Evolutionary conservation across 371 early-diverging fungal genomes (phyloP).

Genomic region (Mortierella sp.): DNA sequence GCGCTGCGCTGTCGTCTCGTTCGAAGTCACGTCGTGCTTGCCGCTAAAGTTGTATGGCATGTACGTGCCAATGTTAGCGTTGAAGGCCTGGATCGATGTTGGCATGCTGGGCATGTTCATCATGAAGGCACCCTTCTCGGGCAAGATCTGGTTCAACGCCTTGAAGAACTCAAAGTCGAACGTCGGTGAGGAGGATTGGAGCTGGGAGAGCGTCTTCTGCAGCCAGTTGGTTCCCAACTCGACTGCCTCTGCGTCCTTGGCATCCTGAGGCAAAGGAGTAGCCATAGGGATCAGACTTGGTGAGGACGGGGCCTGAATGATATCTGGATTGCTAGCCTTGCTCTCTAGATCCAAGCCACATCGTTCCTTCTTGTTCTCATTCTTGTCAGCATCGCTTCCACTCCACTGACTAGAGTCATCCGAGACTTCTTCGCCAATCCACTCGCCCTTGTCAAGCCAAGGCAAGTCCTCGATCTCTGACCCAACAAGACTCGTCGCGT

Average conservation of each 20-base stretch:
- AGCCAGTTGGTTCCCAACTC: constrained; percentile 56
- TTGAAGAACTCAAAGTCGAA: constrained; percentile 53
- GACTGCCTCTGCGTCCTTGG: constrained; percentile 37
- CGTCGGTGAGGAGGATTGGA: constrained; percentile 49
- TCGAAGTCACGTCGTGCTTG: constrained; percentile 21
- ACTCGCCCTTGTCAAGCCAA: constrained; percentile 47
- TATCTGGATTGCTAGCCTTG: constrained; percentile 26
- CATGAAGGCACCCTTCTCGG: constrained; percentile 50
- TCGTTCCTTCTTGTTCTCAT: constrained; percentile 10
- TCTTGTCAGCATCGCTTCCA: constrained; percentile 29
- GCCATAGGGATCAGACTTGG: constrained; percentile 46
- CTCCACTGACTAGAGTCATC: constrained; percentile 48
- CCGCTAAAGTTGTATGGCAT: constrained; percentile 52
- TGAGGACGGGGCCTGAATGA: constrained; percentile 43
- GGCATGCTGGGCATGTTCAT: constrained; percentile 56
- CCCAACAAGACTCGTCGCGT: constrained; percentile 36
- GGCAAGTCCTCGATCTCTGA: constrained; percentile 46
- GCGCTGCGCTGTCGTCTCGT: constrained; percentile 1
- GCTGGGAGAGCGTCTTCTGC: constrained; percentile 54
- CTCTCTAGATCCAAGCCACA: background rate
- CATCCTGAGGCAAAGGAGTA: constrained; percentile 28
- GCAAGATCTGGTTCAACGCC: constrained; percentile 50
- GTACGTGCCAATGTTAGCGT: constrained; percentile 49
- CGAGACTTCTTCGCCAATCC: constrained; percentile 48
- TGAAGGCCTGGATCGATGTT: constrained; percentile 49